Evolutionary conservation across 176 grass and related monocot species (phyloP), one percentile per base, ranked within the genome.

Genomic region (Pharus latifolius): DNA sequence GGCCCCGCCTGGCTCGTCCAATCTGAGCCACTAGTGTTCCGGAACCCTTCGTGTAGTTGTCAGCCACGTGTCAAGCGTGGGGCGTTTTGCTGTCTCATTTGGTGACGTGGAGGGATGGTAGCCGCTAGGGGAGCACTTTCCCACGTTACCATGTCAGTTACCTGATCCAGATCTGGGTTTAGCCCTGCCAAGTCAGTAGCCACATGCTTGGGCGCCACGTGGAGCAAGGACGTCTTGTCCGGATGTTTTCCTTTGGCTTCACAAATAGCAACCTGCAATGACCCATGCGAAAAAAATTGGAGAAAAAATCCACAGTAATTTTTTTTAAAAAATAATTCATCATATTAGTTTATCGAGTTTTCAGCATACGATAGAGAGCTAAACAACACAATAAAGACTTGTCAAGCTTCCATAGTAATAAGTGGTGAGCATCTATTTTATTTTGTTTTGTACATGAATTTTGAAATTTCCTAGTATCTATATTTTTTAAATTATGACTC

Each of bases 21-120:
- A 17, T 15, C 82, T 52, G 59, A 73, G 60, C 82, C 82, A 79
- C 74, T 31, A 73, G 74, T 26, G n/a, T 72, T 5, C 60, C 42
- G 15, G 9, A 22, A 3, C 73, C 40, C 41, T 66, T 49, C 14
- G 7, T 10, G 1, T 25, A 11, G 10, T 7, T 26, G 73, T 16
- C 17, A 0, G 79, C 62, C 63, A 60, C 62, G 63, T 65, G 26
- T 67, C 2, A 15, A 10, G 27, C 3, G 33, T 0, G 26, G 3
- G 35, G 1, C 10, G 67, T 5, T 44, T 25, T 31, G 0, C 18
- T 26, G 35, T 12, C 6, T 45, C 25, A 0, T 2, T 2, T 20
- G 22, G 35, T 42, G 74, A 44, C 75, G 82, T 79, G 69, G 69
- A 35, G 33, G 27, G 5, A 10, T 52, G 31, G 18, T 51, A 60